Percentiles rank a stretch among this genome's conserved stretches.
Conservation (phyloP, 331 rosid genomes). For the Cydonia oblonga region DNA sequence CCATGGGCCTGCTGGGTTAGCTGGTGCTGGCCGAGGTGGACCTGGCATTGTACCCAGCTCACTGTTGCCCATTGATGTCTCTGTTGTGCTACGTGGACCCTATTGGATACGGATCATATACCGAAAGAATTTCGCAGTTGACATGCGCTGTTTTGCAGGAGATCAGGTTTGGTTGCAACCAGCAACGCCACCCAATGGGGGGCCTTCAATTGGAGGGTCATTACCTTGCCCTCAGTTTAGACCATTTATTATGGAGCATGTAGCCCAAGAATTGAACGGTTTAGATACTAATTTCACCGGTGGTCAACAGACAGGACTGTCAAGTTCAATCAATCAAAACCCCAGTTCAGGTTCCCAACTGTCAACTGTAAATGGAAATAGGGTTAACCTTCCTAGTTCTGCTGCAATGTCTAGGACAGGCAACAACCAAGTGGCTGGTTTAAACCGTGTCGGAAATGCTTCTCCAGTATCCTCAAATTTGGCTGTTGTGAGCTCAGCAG, state of each 20-base stretch:
- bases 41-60: constrained; percentile 99
- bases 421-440: constrained; percentile 58
- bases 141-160: constrained; percentile 99
- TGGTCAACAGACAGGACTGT: constrained; percentile 61
- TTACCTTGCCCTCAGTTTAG: constrained; percentile 97
- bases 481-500: constrained; percentile 58
- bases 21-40: constrained; percentile 92
- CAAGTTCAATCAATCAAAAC: constrained; percentile 59
- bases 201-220: constrained; percentile 82
- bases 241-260: constrained; percentile 99
- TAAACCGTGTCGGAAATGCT: constrained; percentile 76
- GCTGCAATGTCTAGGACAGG: constrained; percentile 70
- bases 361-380: constrained; percentile 65
- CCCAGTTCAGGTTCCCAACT: constrained; percentile 49
- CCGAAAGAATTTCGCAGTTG: constrained; percentile 88
- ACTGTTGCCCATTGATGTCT: constrained; percentile 92
- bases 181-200: constrained; percentile 94
- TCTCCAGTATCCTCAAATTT: constrained; percentile 67
- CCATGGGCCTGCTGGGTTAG: constrained; percentile 60
- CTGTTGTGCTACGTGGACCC: constrained; percentile 97
- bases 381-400: constrained; percentile 58
- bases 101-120: constrained; percentile 95
- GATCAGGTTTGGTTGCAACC: constrained; percentile 99
- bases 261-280: constrained; percentile 94
- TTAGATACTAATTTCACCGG: constrained; percentile 68